These are phyloP conservation scores for Exserohilum rostratum DNA, from an alignment of 2,329 filamentous ascomycete species.

Conservation along the genomic window DNA sequence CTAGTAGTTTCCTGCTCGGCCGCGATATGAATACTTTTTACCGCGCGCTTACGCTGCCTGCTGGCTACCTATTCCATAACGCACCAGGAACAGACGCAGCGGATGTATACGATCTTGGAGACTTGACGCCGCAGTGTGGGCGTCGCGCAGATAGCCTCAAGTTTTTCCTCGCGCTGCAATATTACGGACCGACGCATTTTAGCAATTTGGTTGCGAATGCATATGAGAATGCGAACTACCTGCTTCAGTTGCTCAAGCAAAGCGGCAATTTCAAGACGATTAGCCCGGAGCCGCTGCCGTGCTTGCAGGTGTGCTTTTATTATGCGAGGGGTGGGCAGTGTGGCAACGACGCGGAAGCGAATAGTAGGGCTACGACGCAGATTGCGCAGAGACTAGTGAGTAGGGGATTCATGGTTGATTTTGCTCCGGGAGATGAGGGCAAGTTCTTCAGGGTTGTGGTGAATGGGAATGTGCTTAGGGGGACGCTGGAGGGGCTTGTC, in stretches of 20 bases:
- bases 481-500: conserved; percentile 41
- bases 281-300: conserved; percentile 73
- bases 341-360: conserved; percentile 52
- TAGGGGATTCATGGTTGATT: conserved; percentile 73
- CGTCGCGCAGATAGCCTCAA: conserved; percentile 85
- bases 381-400: conserved; percentile 62
- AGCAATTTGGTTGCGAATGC: conserved; percentile 67
- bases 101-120: conserved; percentile 84
- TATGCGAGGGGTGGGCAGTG: conserved; percentile 67
- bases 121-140: conserved; percentile 92
- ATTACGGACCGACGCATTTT: conserved; percentile 81
- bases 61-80: conserved; percentile 70
- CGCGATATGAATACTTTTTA: conserved; percentile 79
- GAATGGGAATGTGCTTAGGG: conserved; percentile 66
- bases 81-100: conserved; percentile 27
- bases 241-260: conserved; percentile 65
- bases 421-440: conserved; percentile 65
- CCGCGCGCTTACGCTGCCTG: conserved; percentile 81
- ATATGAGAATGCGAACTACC: conserved; percentile 71
- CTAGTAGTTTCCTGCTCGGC: conserved; percentile 86
- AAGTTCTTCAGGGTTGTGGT: conserved; percentile 74
- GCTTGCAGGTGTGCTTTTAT: conserved; percentile 95
- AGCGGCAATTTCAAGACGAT: conserved; percentile 72
- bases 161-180: conserved; percentile 85
- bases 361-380: conserved; percentile 61